phyloP scores from a whole-genome alignment of 768 basidiomycete genomes.

The Boletus eberwhitei region DNA sequence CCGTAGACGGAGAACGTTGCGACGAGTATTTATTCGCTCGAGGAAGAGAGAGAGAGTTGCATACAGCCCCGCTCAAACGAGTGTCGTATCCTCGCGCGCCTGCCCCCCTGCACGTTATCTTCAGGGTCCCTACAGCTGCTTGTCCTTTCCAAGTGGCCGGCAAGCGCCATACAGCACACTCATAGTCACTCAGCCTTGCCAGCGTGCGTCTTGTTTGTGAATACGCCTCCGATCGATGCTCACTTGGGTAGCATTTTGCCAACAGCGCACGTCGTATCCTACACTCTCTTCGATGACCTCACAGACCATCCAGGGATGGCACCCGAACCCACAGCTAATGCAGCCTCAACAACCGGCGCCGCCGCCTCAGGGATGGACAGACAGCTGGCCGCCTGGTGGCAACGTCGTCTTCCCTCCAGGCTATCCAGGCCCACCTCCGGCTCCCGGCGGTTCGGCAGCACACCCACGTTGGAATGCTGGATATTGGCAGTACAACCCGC shows the following conservation, averaged over 20 bases:
- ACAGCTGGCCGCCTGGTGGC: slow-evolving; percentile 35
- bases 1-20: slow-evolving; percentile 3
- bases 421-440: slow-evolving; percentile 51
- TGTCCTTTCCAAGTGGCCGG: not conserved
- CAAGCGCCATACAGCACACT: not conserved
- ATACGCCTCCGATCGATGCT: slow-evolving; percentile 4
- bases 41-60: too few relatives aligned
- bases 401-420: slow-evolving; percentile 31
- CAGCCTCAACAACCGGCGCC: slow-evolving; percentile 22
- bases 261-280: not conserved
- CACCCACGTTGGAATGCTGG: slow-evolving; percentile 50
- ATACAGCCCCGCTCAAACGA: not conserved
- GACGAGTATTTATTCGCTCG: slow-evolving; percentile 11
- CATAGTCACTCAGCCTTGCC: not conserved
- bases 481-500: slow-evolving; percentile 50
- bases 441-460: slow-evolving; percentile 46
- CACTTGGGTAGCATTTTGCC: slow-evolving; percentile 1
- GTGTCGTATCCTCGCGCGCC: not conserved
- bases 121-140: not conserved
- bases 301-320: slow-evolving; percentile 28
- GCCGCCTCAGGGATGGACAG: slow-evolving; percentile 35
- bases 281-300: slow-evolving; percentile 18
- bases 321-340: slow-evolving; percentile 34
- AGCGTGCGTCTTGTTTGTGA: not conserved
- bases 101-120: not conserved